Evolutionary conservation across 1,284 basidiomycete genomes (phyloP), one percentile per base, ranked within the genome.

Genomic region (Polyporus tsugae): DNA sequence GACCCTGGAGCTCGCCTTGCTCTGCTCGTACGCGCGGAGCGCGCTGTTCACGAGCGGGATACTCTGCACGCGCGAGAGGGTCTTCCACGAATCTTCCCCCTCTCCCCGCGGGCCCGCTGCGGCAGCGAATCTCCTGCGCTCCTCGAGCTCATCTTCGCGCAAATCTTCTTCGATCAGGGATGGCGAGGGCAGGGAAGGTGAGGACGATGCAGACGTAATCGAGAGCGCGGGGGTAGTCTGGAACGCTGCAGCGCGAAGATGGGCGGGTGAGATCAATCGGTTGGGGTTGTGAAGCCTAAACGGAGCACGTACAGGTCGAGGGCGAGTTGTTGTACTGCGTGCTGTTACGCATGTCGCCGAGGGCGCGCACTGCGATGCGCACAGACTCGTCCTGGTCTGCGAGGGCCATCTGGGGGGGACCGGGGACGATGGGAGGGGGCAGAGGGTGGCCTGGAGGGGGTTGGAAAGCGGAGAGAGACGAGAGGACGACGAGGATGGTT

Each of bases 1-100:
- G 38, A 95, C 91, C 58, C 91, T 83, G 41, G 92, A 94, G 70
- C 87, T 90, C 29, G 91, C 91, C 79, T 94, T 95, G 60, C 89
- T 89, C 57, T 91, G 86, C 76, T 94, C 92, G 76, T 95, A 95
- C 7, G 87, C 90, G 29, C 89, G 82, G 44, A 95, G 76, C 0
- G 92, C 92, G 13, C 88, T 88, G 70, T 88, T 88, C 22, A 95
- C 89, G 59, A 94, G 76, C 0, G 88, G 88, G 11, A 87, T 69
- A 42, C 79, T 80, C 1, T 84, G 83, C 33, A 88, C 82, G 75
- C 78, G 86, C 79, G 81, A 87, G 65, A 88, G 82, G 71, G 87
- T 86, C 71, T 83, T 83, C 64, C 77, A 71, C 46, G 29, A 29
- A 29, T 79, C 80, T 58, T 77, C 75, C 42, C 68, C 60, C 59